These are phyloP conservation scores for Pleurotus ostreatus DNA, from an alignment of 768 basidiomycete species.

Conservation along the genomic window DNA sequence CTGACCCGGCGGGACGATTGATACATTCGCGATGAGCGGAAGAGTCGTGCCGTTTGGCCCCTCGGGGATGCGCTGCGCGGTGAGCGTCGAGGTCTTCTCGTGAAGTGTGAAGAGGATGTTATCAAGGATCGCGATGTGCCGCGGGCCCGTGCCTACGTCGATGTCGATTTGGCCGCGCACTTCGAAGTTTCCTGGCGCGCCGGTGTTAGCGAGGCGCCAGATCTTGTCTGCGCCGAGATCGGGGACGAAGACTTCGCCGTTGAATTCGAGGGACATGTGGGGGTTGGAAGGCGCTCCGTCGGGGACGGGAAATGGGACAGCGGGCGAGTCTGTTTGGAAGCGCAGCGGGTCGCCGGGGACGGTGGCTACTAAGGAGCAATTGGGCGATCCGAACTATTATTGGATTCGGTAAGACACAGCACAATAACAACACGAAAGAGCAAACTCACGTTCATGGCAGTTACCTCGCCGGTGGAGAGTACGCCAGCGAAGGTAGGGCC, in stretches of 20 bases:
- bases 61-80: conserved; percentile 44
- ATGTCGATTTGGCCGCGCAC: conserved; percentile 54
- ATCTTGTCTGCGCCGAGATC: conserved; percentile 64
- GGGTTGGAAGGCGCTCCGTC: conserved; percentile 44
- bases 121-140: conserved; percentile 51
- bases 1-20: conserved; percentile 36
- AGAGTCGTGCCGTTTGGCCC: conserved; percentile 44
- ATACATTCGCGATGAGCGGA: conserved; percentile 41
- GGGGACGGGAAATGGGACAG: conserved; percentile 46
- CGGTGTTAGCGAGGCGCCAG: conserved; percentile 51
- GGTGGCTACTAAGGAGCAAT: conserved; percentile 30
- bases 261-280: conserved; percentile 55
- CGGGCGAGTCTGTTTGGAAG: conserved; percentile 29
- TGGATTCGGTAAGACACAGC: not conserved
- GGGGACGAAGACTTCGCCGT: conserved; percentile 51
- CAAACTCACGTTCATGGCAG: conserved; percentile 46
- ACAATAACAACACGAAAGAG: not conserved
- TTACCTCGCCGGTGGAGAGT: conserved; percentile 53
- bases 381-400: conserved; percentile 32
- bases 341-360: conserved; percentile 33
- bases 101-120: conserved; percentile 47
- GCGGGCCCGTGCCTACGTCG: conserved; percentile 53
- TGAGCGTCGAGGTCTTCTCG: conserved; percentile 49
- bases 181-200: conserved; percentile 38
- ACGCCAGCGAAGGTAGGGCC: conserved; percentile 45